Evolutionary conservation across 306 rosid species (phyloP).

Genomic region (Senna tora): DNA sequence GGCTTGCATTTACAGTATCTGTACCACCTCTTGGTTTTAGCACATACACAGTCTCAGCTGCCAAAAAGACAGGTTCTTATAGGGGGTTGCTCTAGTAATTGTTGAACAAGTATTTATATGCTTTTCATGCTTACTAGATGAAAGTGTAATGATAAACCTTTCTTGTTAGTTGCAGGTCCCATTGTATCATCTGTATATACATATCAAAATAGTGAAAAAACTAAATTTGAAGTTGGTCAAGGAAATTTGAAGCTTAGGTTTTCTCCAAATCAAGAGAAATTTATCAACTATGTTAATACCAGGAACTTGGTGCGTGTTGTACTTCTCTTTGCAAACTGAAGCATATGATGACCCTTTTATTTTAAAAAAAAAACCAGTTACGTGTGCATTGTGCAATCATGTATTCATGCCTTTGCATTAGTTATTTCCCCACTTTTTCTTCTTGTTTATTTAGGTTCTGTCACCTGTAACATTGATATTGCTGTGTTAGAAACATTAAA

Average conservation of each 20-base stretch:
- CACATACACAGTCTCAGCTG: constrained; percentile 65
- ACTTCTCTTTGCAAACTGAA: constrained; percentile 25
- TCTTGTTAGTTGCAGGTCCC: constrained; percentile 57
- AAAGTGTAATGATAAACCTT: constrained; percentile 27
- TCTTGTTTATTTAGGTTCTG: constrained; percentile 25
- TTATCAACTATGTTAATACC: constrained; percentile 54
- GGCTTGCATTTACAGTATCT: constrained; percentile 83
- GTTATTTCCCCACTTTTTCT: constrained; percentile 34
- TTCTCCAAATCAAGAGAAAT: constrained; percentile 56
- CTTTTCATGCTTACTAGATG: constrained; percentile 30
- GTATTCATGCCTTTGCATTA: constrained; percentile 19
- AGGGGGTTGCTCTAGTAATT: constrained; percentile 24
- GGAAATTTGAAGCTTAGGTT: constrained; percentile 71
- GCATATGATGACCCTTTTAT: constrained; percentile 31
- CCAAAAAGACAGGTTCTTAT: constrained; percentile 48
- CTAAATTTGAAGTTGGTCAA: constrained; percentile 69
- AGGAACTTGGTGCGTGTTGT: constrained; percentile 55
- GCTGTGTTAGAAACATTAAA: constrained; percentile 20
- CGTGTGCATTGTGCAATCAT: not conserved
- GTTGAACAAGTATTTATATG: constrained; percentile 22
- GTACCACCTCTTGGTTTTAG: constrained; percentile 90
- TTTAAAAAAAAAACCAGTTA: not conserved
- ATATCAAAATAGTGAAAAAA: constrained; percentile 39
- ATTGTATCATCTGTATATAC: constrained; percentile 58
- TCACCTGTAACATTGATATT: constrained; percentile 9